These are phyloP conservation scores for Carex myosuroides DNA, from an alignment of 176 grass and related monocot species.

Conservation along the genomic window DNA sequence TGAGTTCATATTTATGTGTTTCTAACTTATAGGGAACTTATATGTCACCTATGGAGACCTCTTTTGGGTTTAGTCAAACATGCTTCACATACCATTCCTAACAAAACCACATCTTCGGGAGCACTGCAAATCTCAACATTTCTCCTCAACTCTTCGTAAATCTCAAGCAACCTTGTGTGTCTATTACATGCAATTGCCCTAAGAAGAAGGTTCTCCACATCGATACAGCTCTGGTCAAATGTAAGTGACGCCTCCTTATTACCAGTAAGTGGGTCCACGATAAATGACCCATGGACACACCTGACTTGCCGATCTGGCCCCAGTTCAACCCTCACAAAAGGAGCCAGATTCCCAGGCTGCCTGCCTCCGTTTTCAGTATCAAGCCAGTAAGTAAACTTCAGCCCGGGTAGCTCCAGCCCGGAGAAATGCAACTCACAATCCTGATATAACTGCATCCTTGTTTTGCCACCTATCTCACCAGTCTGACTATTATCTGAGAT, in stretches of 20 bases:
- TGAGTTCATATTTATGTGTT: not conserved
- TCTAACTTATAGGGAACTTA: not conserved
- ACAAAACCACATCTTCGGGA: slow-evolving; percentile 54
- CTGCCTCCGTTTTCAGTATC: slow-evolving; percentile 48
- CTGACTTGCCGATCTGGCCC: slow-evolving; percentile 73
- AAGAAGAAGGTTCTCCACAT: slow-evolving; percentile 82
- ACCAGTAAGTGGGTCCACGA: slow-evolving; percentile 77
- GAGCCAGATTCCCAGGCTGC: slow-evolving; percentile 43
- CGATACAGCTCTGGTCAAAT: slow-evolving; percentile 76
- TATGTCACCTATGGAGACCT: not conserved
- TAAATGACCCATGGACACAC: slow-evolving; percentile 76
- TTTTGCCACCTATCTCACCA: slow-evolving; percentile 42
- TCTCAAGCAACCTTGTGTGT: slow-evolving; percentile 83
- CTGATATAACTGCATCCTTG: slow-evolving; percentile 43
- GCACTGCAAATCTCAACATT: slow-evolving; percentile 76
- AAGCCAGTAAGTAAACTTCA: slow-evolving; percentile 84
- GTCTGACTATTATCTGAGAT: slow-evolving; percentile 39
- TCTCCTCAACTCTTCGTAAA: slow-evolving; percentile 70
- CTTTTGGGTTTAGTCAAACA: not conserved
- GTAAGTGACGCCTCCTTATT: slow-evolving; percentile 83
- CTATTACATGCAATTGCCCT: slow-evolving; percentile 80
- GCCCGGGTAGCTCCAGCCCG: slow-evolving; percentile 54
- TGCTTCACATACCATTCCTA: not conserved
- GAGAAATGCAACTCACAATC: slow-evolving; percentile 59
- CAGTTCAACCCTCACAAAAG: slow-evolving; percentile 88